These are phyloP conservation scores for Penicillium samsonianum DNA, from an alignment of 495 filamentous ascomycete genomes.

Conservation along the genomic window DNA sequence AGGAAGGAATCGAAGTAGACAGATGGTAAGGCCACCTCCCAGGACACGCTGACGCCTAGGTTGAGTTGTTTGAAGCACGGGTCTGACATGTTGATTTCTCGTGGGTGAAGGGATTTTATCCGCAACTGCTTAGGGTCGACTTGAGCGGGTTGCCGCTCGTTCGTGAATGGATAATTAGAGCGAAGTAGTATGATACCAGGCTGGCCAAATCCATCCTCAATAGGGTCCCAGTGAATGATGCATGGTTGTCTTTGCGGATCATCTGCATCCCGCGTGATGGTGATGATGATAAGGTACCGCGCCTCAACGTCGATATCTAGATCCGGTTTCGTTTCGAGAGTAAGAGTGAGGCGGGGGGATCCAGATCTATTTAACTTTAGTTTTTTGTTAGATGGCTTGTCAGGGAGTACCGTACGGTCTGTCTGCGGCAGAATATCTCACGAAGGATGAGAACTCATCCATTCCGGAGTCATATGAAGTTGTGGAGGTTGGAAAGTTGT, in stretches of 20 bases:
- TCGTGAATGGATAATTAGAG: neutral
- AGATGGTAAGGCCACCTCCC: neutral
- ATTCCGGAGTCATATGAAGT: too few species aligned
- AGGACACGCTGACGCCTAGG: constrained; percentile 6
- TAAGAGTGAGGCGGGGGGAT: too few species aligned
- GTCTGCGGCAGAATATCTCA: too few species aligned
- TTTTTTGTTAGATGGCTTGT: too few species aligned
- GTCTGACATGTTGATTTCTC: constrained; percentile 5
- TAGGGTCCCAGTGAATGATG: constrained; percentile 13
- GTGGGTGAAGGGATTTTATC: constrained; percentile 5
- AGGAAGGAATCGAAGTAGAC: constrained; percentile 7
- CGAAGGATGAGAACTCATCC: too few species aligned
- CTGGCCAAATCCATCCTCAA: constrained; percentile 11
- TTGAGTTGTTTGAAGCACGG: constrained; percentile 6
- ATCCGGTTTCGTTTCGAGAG: too few species aligned
- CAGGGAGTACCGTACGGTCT: too few species aligned
- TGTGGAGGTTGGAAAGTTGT: too few species aligned
- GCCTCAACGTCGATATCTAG: too few species aligned
- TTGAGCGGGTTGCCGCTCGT: neutral
- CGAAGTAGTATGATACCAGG: constrained; percentile 5
- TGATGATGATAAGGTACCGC: too few species aligned
- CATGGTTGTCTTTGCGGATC: constrained; percentile 3
- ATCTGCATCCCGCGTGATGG: too few species aligned
- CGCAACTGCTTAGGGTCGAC: constrained; percentile 2
- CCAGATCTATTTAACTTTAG: too few species aligned